A percentile compares a stretch with the other conserved stretches of the same genome.
These are phyloP conservation scores for Parafenestella ontariensis DNA, from an alignment of 2,329 filamentous ascomycete species.

Conservation along the genomic window DNA sequence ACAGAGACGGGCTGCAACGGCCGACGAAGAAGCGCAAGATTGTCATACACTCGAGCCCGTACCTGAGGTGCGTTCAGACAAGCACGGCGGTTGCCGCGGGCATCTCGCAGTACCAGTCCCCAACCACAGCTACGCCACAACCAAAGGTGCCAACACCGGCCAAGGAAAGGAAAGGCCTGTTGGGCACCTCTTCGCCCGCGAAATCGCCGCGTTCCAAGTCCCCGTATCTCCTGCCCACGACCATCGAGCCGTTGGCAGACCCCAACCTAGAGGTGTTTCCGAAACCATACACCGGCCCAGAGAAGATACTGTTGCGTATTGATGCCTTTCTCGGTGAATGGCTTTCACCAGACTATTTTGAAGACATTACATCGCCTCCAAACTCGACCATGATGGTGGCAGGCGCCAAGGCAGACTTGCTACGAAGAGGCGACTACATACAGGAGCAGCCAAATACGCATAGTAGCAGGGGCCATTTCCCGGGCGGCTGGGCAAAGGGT, in stretches of 20 bases:
- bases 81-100: constrained; percentile 87
- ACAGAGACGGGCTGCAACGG: not conserved
- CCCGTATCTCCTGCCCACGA: constrained; percentile 28
- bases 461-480: constrained; percentile 57
- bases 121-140: constrained; percentile 31
- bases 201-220: constrained; percentile 23
- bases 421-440: constrained; percentile 75
- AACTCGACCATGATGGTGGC: constrained; percentile 86
- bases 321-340: constrained; percentile 96
- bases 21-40: constrained; percentile 72
- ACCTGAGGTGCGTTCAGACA: constrained; percentile 90
- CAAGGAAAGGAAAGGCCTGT: constrained; percentile 20
- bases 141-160: constrained; percentile 27
- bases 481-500: constrained; percentile 62
- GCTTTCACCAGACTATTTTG: constrained; percentile 92
- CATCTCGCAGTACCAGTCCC: constrained; percentile 69
- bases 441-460: constrained; percentile 51
- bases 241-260: constrained; percentile 46
- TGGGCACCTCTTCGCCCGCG: constrained; percentile 17
- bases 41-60: constrained; percentile 92
- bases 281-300: constrained; percentile 44
- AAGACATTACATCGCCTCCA: constrained; percentile 88
- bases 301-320: constrained; percentile 67
- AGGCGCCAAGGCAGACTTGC: constrained; percentile 83
- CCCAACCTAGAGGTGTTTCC: constrained; percentile 45